Conservation (phyloP, 2,329 filamentous ascomycete species). For the Alternaria sp. region DNA sequence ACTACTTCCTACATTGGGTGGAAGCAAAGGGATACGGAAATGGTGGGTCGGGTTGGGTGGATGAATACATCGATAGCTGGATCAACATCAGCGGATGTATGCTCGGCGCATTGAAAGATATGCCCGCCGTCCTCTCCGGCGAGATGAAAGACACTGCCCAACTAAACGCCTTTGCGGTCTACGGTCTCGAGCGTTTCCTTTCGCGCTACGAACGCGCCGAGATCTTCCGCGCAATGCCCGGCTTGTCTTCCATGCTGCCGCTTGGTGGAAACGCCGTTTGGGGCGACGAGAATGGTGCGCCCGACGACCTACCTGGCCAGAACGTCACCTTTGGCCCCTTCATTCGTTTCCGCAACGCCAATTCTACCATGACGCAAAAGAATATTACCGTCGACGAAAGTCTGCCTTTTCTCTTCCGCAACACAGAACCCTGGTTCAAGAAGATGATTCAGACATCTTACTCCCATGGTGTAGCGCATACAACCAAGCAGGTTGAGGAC, state of each 20-base stretch:
- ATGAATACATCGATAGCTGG: constrained; percentile 89
- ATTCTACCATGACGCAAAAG: constrained; percentile 58
- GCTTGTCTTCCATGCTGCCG: constrained; percentile 94
- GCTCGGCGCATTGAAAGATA: constrained; percentile 90
- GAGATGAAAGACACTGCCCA: constrained; percentile 99
- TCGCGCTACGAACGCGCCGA: constrained; percentile 90
- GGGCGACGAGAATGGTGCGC: constrained; percentile 87
- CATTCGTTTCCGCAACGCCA: constrained; percentile 78
- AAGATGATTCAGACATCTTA: constrained; percentile 78
- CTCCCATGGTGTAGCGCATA: constrained; percentile 88
- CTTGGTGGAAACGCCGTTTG: constrained; percentile 94
- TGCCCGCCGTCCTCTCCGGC: constrained; percentile 89
- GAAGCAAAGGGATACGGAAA: constrained; percentile 79
- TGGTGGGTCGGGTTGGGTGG: constrained; percentile 89
- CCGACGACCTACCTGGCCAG: constrained; percentile 82
- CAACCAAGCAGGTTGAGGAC: constrained; percentile 78
- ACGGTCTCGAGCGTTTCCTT: constrained; percentile 94
- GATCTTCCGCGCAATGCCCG: constrained; percentile 96
- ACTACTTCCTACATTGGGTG: constrained; percentile 86
- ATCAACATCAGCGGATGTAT: constrained; percentile 99
- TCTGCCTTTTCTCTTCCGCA: constrained; percentile 78
- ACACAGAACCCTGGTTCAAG: constrained; percentile 86
- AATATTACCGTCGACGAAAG: constrained; percentile 87
- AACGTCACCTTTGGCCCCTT: constrained; percentile 79
- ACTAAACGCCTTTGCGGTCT: constrained; percentile 94